Evolutionary conservation across 768 basidiomycete genomes (phyloP).

Genomic region (Tylopilus sp.): DNA sequence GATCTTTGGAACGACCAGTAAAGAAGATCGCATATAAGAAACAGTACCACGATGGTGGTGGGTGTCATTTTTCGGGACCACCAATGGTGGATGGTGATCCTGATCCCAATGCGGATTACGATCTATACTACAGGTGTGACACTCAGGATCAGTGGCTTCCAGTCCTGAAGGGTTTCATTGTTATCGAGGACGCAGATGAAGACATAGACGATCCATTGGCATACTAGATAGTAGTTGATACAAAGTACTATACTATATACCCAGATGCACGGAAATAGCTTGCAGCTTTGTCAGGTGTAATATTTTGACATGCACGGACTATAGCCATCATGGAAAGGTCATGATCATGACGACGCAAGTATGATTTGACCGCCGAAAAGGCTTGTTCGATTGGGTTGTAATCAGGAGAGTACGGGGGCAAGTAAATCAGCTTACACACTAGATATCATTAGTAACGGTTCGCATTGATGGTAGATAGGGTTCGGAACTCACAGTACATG

Average conservation of each 20-base stretch:
- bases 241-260: slow-evolving; percentile 1
- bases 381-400: no score
- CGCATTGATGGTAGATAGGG: no score
- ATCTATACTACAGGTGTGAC: background rate
- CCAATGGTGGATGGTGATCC: background rate
- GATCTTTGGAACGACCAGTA: background rate
- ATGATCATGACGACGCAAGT: background rate
- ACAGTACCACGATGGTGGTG: background rate
- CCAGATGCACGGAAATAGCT: slow-evolving; percentile 3
- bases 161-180: background rate
- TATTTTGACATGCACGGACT: background rate
- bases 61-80: background rate
- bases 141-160: slow-evolving; percentile 1
- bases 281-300: background rate
- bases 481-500: slow-evolving; percentile 15
- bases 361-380: background rate
- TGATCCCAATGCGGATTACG: background rate
- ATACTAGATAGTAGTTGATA: background rate
- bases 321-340: background rate
- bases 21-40: background rate
- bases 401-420: background rate
- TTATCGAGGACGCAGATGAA: background rate
- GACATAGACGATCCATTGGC: background rate
- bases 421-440: background rate
- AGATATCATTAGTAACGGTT: background rate